Conservation (phyloP, 1,284 basidiomycete genomes). For the Cystobasidium pallidum region DNA sequence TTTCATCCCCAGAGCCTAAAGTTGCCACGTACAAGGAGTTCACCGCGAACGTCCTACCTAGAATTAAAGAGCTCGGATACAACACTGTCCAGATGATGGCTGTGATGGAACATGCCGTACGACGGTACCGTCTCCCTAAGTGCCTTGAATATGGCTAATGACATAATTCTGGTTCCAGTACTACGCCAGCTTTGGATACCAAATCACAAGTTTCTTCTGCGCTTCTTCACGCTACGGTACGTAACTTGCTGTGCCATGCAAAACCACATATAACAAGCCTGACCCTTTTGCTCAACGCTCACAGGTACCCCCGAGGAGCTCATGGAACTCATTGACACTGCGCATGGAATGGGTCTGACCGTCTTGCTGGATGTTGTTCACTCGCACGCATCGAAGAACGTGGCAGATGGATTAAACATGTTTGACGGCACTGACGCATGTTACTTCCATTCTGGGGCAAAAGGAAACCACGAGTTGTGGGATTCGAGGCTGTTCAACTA, state of each 20-base stretch:
- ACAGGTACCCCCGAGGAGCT: slow-evolving; percentile 86
- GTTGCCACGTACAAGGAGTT: slow-evolving; percentile 98
- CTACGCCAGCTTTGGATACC: slow-evolving; percentile 99
- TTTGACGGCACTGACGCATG: slow-evolving; percentile 96
- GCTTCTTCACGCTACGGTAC: slow-evolving; percentile 83
- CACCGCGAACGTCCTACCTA: slow-evolving; percentile 76
- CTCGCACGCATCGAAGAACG: slow-evolving; percentile 97
- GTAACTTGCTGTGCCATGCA: slow-evolving; percentile 3
- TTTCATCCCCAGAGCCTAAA: slow-evolving; percentile 81
- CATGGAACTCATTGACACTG: slow-evolving; percentile 91
- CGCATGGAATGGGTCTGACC: slow-evolving; percentile 87
- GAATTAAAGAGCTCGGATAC: slow-evolving; percentile 89
- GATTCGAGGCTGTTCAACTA: slow-evolving; percentile 97
- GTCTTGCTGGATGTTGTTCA: slow-evolving; percentile 96
- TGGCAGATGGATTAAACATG: slow-evolving; percentile 89
- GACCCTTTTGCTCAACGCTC: not conserved
- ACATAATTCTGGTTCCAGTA: slow-evolving; percentile 74
- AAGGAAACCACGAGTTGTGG: slow-evolving; percentile 94
- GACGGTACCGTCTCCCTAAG: no score
- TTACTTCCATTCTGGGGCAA: slow-evolving; percentile 92
- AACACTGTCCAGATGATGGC: slow-evolving; percentile 98
- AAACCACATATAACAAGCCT: not conserved
- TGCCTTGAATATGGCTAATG: no score
- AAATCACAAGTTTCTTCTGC: slow-evolving; percentile 97
- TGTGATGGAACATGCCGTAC: slow-evolving; percentile 78